Conservation (phyloP, 2,329 filamentous ascomycete species). For the Ciborinia camelliae region DNA sequence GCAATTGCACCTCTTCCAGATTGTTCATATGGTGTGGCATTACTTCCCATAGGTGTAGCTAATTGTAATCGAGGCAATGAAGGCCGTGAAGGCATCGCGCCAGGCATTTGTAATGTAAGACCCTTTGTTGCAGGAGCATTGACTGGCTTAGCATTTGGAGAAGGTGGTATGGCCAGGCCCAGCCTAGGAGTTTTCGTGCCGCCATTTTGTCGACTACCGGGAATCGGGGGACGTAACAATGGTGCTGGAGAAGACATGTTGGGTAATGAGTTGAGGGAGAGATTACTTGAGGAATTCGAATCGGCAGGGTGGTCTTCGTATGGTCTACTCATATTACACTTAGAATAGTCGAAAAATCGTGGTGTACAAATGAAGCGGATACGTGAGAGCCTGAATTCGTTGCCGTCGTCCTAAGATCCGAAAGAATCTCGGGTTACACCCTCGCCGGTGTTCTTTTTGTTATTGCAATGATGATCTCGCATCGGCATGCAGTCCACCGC, state of each 20-base stretch:
- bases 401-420: slow-evolving; percentile 16
- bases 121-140: slow-evolving; percentile 33
- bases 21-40: slow-evolving; percentile 67
- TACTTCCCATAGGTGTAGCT: slow-evolving; percentile 83
- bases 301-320: slow-evolving; percentile 26
- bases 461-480: slow-evolving; percentile 32
- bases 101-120: slow-evolving; percentile 36
- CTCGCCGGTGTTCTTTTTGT: slow-evolving; percentile 26
- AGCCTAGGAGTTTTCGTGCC: slow-evolving; percentile 46
- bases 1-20: slow-evolving; percentile 44
- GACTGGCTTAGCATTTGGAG: slow-evolving; percentile 76
- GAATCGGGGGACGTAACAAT: slow-evolving; percentile 39
- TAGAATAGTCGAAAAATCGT: not conserved
- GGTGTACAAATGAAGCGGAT: slow-evolving; percentile 25
- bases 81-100: slow-evolving; percentile 43
- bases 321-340: slow-evolving; percentile 15
- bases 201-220: slow-evolving; percentile 34
- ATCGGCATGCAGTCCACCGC: slow-evolving; percentile 28
- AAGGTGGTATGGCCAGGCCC: slow-evolving; percentile 85
- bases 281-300: slow-evolving; percentile 25
- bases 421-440: slow-evolving; percentile 26
- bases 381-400: slow-evolving; percentile 19
- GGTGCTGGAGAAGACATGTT: slow-evolving; percentile 40
- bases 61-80: slow-evolving; percentile 77
- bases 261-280: slow-evolving; percentile 25